A percentile compares a stretch with the other conserved stretches of the same genome.
phyloP scores from a whole-genome alignment of 805 yeast species.

The Saccharomycopsis babjevae region DNA sequence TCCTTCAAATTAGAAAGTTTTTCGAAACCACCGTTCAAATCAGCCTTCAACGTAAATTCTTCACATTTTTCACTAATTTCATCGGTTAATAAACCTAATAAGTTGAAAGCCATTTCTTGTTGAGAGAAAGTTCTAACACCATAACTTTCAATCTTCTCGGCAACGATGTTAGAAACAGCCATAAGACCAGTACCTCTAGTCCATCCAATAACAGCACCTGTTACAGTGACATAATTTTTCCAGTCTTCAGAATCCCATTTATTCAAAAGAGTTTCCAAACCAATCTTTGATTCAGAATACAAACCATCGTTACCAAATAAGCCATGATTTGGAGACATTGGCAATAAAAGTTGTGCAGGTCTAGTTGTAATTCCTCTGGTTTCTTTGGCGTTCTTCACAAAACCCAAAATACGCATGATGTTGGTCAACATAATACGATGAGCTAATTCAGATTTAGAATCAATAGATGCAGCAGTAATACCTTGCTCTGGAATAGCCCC shows the following conservation, averaged over 20 bases:
- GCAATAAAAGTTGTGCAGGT: slow-evolving; percentile 96
- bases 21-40: slow-evolving; percentile 97
- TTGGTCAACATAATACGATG: slow-evolving; percentile 98
- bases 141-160: slow-evolving; percentile 90
- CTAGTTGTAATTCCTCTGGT: slow-evolving; percentile 76
- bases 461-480: slow-evolving; percentile 84
- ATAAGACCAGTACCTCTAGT: slow-evolving; percentile 99
- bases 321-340: slow-evolving; percentile 98
- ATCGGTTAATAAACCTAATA: slow-evolving; percentile 87
- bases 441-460: slow-evolving; percentile 93
- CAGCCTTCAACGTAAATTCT: slow-evolving; percentile 93
- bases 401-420: slow-evolving; percentile 84
- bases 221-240: slow-evolving; percentile 85
- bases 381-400: slow-evolving; percentile 74
- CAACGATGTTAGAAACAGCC: slow-evolving; percentile 94
- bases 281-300: slow-evolving; percentile 94
- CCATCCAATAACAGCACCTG: slow-evolving; percentile 99
- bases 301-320: slow-evolving; percentile 97
- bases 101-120: slow-evolving; percentile 98
- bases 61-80: slow-evolving; percentile 79
- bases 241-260: slow-evolving; percentile 98
- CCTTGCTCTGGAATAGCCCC: slow-evolving; percentile 99
- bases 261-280: slow-evolving; percentile 92
- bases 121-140: slow-evolving; percentile 98
- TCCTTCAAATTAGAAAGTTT: slow-evolving; percentile 86